Conservation (phyloP, 2,329 filamentous ascomycete genomes). For the Talaromyces islandicus region DNA sequence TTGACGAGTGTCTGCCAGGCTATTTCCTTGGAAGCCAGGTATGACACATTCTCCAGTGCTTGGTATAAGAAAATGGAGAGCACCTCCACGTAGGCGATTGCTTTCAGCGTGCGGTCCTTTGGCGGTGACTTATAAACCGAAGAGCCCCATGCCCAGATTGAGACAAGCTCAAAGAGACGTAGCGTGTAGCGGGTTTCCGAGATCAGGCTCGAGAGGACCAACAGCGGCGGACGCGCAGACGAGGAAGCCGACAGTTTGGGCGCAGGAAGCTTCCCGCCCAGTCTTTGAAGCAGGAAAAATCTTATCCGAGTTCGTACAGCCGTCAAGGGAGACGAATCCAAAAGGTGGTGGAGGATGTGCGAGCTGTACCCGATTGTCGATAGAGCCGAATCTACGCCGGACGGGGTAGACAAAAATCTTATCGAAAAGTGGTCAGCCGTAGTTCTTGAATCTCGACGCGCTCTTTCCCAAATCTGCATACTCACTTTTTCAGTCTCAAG, state of each 20-base stretch:
- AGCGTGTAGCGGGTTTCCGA: constrained; percentile 49
- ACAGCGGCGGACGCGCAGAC: constrained; percentile 42
- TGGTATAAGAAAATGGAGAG: constrained; percentile 65
- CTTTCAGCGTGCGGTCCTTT: constrained; percentile 40
- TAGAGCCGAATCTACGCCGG: constrained; percentile 65
- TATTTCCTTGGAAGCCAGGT: constrained; percentile 67
- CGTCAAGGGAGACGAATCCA: constrained; percentile 44
- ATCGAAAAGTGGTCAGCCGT: constrained; percentile 19
- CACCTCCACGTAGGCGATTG: constrained; percentile 64
- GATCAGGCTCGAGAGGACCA: constrained; percentile 42
- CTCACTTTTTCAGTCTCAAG: constrained; percentile 13
- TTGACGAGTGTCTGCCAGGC: constrained; percentile 43
- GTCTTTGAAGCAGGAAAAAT: constrained; percentile 30
- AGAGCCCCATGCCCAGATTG: constrained; percentile 74
- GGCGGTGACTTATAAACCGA: constrained; percentile 47
- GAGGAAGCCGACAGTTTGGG: constrained; percentile 11
- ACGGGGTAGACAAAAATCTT: constrained; percentile 61
- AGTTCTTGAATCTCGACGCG: too few species aligned
- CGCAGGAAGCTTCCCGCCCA: constrained; percentile 4
- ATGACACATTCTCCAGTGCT: constrained; percentile 75
- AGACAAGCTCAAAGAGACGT: constrained; percentile 58
- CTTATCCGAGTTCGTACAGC: constrained; percentile 39
- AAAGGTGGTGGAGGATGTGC: constrained; percentile 57
- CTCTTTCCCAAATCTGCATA: not conserved
- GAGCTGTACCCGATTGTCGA: constrained; percentile 64